Base-by-base conservation (phyloP, 768 basidiomycete species). In the Sistotremastrum niveocremeum region DNA sequence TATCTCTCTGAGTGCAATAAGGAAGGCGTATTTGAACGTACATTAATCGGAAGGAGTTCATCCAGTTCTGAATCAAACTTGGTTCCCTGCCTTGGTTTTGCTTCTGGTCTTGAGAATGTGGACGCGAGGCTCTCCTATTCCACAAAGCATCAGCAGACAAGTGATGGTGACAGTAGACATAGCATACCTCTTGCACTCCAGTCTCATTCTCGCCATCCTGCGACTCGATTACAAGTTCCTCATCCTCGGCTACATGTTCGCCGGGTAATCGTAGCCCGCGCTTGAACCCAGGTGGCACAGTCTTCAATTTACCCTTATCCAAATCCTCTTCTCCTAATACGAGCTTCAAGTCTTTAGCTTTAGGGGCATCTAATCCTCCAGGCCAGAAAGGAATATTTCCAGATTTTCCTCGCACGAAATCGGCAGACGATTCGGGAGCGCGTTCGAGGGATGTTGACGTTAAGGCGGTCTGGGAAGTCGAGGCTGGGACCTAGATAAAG, bases 351-450 rank as follows among this genome's bases (percentile, higher is more conserved):
- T 68, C 65, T 32, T 64, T 54, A 4, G 72, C 55, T 2, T 60
- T 52, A 11, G 70, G 66, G 52, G 81, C 80, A 38, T 88, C 89
- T 7, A 98, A 66, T 2, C 95, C 95, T 40, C 95, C 95, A 5
- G 95, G 95, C 65, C 80, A 75, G 62, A 98, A 98, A 1, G 95
- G 95, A 6, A 93, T 77, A 63, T 93, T 78, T 39, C 84, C 84
- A 20, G 90, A 84, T 62, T 94, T 95, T 39, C 95, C 95, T 47
- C 93, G 71, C 12, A 98, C 91, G 62, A 98, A 98, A 46, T 76
- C 81, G 45, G 76, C 72, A 47, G 70, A 72, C 0, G 82, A 74
- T 9, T 79, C 88, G 6, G 91, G 93, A 3, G 86, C 84, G 42
- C 94, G 77, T 50, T 82, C 76, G 48, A 93, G 62, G 31, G 87